A percentile compares a stretch with the other conserved stretches of the same genome.
These are phyloP conservation scores for Cystobasidium pallidum DNA, from an alignment of 1,284 basidiomycete species.

Conservation along the genomic window DNA sequence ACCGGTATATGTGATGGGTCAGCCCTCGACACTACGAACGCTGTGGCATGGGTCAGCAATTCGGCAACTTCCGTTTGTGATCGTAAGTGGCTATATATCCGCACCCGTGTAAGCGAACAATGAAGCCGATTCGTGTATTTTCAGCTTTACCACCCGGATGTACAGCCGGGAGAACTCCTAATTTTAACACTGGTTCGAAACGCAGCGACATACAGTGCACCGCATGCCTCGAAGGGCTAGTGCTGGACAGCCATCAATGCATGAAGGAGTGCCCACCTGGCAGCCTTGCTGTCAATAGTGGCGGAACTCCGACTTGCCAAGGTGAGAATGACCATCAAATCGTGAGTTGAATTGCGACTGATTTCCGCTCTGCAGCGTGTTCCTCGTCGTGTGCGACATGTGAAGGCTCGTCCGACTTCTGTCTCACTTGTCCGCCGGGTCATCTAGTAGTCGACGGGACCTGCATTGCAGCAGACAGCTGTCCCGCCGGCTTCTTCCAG, in stretches of 20 bases:
- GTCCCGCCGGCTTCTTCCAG: conserved; percentile 70
- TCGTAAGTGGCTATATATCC: conserved; percentile 61
- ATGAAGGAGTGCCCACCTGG: conserved; percentile 69
- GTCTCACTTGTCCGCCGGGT: conserved; percentile 67
- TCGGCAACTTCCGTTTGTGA: conserved; percentile 78
- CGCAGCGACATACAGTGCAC: conserved; percentile 70
- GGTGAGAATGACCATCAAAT: conserved; percentile 60
- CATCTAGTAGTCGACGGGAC: conserved; percentile 69
- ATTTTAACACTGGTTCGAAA: conserved; percentile 69
- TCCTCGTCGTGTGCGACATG: conserved; percentile 73
- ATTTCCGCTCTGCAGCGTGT: too few relatives aligned
- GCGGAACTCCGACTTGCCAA: conserved; percentile 55
- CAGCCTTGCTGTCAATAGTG: conserved; percentile 61
- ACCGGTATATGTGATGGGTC: conserved; percentile 67
- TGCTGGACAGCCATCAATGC: conserved; percentile 70
- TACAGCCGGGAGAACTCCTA: conserved; percentile 70
- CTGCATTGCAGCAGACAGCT: conserved; percentile 66
- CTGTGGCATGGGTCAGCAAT: conserved; percentile 70
- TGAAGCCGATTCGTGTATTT: conserved; percentile 2
- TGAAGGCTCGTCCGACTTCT: conserved; percentile 67
- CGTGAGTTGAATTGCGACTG: too few relatives aligned
- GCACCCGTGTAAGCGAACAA: not conserved
- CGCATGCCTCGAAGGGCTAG: conserved; percentile 72
- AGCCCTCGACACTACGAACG: conserved; percentile 58
- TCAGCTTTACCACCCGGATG: conserved; percentile 67